Evolutionary conservation across 2,329 filamentous ascomycete genomes (phyloP).

Genomic region (Colletotrichum incanum): DNA sequence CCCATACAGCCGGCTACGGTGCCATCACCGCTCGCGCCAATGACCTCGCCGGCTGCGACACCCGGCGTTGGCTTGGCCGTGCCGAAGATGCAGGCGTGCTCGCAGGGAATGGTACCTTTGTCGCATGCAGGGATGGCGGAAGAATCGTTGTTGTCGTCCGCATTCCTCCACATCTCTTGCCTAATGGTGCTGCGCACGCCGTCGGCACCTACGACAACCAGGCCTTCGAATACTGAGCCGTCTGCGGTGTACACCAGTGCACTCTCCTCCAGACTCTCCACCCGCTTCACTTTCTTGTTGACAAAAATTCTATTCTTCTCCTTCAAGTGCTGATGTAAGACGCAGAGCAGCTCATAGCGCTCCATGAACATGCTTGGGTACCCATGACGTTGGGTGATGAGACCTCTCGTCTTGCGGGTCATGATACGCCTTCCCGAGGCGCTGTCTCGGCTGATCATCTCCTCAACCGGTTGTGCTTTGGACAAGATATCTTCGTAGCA

Average conservation of each 20-base stretch:
- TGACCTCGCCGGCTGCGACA: conserved; percentile 21
- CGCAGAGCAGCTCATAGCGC: conserved; percentile 52
- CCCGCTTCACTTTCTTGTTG: conserved; percentile 39
- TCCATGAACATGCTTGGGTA: conserved; percentile 56
- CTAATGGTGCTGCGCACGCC: conserved; percentile 58
- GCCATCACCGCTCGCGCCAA: conserved; percentile 23
- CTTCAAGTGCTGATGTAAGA: conserved; percentile 53
- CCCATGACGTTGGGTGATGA: conserved; percentile 44
- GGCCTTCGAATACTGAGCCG: conserved; percentile 50
- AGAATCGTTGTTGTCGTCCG: conserved; percentile 29
- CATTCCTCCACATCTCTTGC: conserved; percentile 48
- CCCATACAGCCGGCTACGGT: conserved; percentile 33
- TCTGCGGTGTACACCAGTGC: conserved; percentile 51
- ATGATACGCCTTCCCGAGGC: conserved; percentile 30
- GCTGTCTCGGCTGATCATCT: conserved; percentile 15
- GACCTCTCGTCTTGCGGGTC: conserved; percentile 14
- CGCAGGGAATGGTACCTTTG: conserved; percentile 23
- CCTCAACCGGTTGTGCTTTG: conserved; percentile 15
- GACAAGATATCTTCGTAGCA: conserved; percentile 46
- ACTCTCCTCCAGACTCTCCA: conserved; percentile 32
- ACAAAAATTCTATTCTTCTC: conserved; percentile 47
- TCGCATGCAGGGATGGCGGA: conserved; percentile 31
- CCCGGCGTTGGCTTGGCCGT: conserved; percentile 29
- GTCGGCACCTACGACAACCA: conserved; percentile 58
- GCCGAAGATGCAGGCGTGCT: conserved; percentile 40